Evolutionary conservation across 176 grass and related monocot genomes (phyloP).

Genomic region (Triticum urartu): DNA sequence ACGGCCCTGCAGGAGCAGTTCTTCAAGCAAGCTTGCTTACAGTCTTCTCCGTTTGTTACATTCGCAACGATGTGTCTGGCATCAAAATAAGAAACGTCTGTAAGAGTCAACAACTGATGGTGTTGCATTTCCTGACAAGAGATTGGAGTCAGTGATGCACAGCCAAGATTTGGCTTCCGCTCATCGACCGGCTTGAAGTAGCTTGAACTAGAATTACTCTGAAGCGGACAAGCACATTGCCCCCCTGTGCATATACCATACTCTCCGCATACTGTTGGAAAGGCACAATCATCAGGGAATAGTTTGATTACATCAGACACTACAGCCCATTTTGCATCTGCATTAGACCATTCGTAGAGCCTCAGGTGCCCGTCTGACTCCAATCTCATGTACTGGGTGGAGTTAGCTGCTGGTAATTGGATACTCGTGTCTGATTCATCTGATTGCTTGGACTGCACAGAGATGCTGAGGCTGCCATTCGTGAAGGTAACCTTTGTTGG

Average conservation of each 20-base stretch:
- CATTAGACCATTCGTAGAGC: slow-evolving; percentile 39
- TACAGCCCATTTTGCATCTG: slow-evolving; percentile 17
- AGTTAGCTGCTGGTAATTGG: background rate
- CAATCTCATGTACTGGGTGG: slow-evolving; percentile 40
- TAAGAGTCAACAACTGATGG: slow-evolving; percentile 42
- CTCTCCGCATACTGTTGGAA: slow-evolving; percentile 45
- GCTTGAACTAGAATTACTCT: background rate
- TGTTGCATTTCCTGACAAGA: slow-evolving; percentile 48
- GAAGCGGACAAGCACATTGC: slow-evolving; percentile 42
- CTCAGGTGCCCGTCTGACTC: slow-evolving; percentile 42
- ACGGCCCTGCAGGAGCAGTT: slow-evolving; percentile 46
- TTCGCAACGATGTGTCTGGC: slow-evolving; percentile 3
- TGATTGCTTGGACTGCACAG: background rate
- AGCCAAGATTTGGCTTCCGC: slow-evolving; percentile 42
- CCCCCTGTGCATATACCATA: slow-evolving; percentile 56
- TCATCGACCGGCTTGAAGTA: slow-evolving; percentile 45
- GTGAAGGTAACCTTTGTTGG: slow-evolving; percentile 24
- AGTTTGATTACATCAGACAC: slow-evolving; percentile 31
- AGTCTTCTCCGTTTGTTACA: slow-evolving; percentile 20
- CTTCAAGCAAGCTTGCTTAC: slow-evolving; percentile 41
- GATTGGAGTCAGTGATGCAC: slow-evolving; percentile 38
- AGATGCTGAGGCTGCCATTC: slow-evolving; percentile 12
- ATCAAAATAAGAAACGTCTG: slow-evolving; percentile 48
- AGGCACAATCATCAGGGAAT: slow-evolving; percentile 49
- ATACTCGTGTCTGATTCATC: background rate